These are phyloP conservation scores for Scytalidium sp. DNA, from an alignment of 2,329 filamentous ascomycete species.

Conservation along the genomic window DNA sequence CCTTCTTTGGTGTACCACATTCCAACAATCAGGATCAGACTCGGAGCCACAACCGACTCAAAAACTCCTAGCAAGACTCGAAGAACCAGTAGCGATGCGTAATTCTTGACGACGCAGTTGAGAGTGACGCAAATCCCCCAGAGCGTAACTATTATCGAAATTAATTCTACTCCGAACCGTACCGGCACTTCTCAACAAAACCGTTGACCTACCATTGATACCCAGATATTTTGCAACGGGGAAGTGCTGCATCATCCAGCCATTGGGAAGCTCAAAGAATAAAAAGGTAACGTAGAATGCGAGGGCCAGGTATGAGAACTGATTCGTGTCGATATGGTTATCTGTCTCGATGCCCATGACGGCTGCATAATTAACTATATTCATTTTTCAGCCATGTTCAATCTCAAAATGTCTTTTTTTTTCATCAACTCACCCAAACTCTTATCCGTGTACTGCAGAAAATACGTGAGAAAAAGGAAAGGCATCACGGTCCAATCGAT, in stretches of 20 bases:
- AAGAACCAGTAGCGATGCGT: conserved; percentile 15
- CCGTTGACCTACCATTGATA: too few species aligned
- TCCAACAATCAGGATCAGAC: conserved; percentile 29
- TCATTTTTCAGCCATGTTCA: too few species aligned
- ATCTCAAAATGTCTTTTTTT: too few species aligned
- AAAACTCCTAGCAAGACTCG: conserved; percentile 24
- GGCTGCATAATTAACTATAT: conserved; percentile 41
- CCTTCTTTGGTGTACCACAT: conserved; percentile 33
- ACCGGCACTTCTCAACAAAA: too few species aligned
- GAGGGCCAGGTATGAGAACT: conserved; percentile 45
- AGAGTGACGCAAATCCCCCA: conserved; percentile 43
- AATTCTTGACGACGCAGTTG: conserved; percentile 33
- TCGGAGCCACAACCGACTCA: conserved; percentile 25
- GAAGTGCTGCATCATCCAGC: conserved; percentile 48
- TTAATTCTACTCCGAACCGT: too few species aligned
- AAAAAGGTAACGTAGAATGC: conserved; percentile 46
- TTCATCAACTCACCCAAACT: conserved; percentile 32
- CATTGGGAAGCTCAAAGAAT: conserved; percentile 28
- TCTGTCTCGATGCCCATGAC: conserved; percentile 42
- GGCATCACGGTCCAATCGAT: conserved; percentile 55
- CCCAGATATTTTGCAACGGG: conserved; percentile 51
- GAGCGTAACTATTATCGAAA: too few species aligned
- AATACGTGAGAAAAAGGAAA: conserved; percentile 47
- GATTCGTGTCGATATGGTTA: conserved; percentile 38
- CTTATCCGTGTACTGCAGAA: conserved; percentile 50